Evolutionary conservation across 768 basidiomycete genomes (phyloP), one percentile per base, ranked within the genome.

Genomic region (Amanita rubescens): DNA sequence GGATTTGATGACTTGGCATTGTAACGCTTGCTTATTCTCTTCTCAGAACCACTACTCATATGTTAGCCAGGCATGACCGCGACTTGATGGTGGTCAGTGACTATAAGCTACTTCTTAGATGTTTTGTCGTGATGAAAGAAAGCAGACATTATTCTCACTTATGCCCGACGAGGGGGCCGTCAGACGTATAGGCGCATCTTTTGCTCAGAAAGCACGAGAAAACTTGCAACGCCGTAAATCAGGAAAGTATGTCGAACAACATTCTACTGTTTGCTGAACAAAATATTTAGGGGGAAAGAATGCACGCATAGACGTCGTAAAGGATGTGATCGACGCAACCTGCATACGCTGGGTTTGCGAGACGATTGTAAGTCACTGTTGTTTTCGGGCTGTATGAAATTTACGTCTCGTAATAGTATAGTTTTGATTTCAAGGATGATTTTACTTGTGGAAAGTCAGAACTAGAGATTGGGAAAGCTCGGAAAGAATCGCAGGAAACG

Each of bases 321-420:
- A 53, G 14, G 62, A 63, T 43, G 58, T 67, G 2, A 64, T 67
- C 41, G 64, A 65, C 52, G 57, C 55, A 5, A 59, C 61, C 1
- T 67, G 63, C 42, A 62, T 59, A 20, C 57, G 60, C 14, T 67
- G 65, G 65, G 64, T 63, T 34, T 64, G 63, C 51, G 56, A 61
- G 20, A 58, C 58, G 9, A 54, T 67, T 17, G 65, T 67, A 50
- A 42, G 59, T 46, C 7, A 12, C 11, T 27, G 24, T 3, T 8
- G n/a, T 25, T 10, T 24, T 15, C 11, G 12, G 15, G 42, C 8
- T 12, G 11, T 42, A 5, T n/a, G n/a, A 14, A 9, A 33, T 20
- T 43, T 19, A 42, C 27, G 30, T 14, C 15, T 8, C 6, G n/a
- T 34, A 15, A 30, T 14, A 51, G 51, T 43, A 32, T 17, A 38